Evolutionary conservation across 2,329 filamentous ascomycete genomes (phyloP).

Genomic region (Fusarium hainanense): DNA sequence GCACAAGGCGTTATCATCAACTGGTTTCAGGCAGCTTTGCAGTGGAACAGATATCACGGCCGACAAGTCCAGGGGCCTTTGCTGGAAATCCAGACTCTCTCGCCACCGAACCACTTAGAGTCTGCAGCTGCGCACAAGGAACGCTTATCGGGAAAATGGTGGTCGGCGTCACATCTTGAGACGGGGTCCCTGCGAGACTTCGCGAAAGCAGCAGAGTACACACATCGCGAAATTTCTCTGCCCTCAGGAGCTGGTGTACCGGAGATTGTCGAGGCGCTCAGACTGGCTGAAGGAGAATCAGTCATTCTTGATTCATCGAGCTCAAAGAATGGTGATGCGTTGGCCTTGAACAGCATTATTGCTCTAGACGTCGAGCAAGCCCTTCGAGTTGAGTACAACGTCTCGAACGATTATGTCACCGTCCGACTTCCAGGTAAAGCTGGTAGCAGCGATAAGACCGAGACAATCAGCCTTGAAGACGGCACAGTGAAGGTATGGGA

Average conservation of each 20-base stretch:
- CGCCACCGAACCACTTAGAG: conserved; percentile 42
- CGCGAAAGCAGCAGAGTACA: conserved; percentile 47
- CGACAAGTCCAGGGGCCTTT: conserved; percentile 26
- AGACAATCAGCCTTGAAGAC: conserved; percentile 36
- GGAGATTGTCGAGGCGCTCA: conserved; percentile 65
- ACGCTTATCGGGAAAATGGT: conserved; percentile 18
- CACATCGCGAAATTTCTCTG: conserved; percentile 56
- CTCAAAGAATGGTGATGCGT: conserved; percentile 56
- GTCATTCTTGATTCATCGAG: conserved; percentile 72
- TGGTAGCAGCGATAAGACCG: conserved; percentile 4
- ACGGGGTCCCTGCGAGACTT: conserved; percentile 22
- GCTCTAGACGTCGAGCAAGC: conserved; percentile 71
- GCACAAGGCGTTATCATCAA: conserved; percentile 74
- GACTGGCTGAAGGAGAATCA: conserved; percentile 55
- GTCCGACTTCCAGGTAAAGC: conserved; percentile 42
- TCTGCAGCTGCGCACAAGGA: conserved; percentile 33
- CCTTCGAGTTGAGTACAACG: conserved; percentile 67
- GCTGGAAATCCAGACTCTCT: conserved; percentile 41
- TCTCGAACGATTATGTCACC: conserved; percentile 56
- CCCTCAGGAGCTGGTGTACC: conserved; percentile 61
- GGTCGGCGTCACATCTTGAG: conserved; percentile 2
- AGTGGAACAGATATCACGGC: conserved; percentile 64
- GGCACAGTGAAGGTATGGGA: conserved; percentile 60
- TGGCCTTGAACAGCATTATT: conserved; percentile 76
- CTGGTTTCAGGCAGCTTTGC: conserved; percentile 76